phyloP scores from a whole-genome alignment of 768 basidiomycete genomes.

The Termitomyces sp. region DNA sequence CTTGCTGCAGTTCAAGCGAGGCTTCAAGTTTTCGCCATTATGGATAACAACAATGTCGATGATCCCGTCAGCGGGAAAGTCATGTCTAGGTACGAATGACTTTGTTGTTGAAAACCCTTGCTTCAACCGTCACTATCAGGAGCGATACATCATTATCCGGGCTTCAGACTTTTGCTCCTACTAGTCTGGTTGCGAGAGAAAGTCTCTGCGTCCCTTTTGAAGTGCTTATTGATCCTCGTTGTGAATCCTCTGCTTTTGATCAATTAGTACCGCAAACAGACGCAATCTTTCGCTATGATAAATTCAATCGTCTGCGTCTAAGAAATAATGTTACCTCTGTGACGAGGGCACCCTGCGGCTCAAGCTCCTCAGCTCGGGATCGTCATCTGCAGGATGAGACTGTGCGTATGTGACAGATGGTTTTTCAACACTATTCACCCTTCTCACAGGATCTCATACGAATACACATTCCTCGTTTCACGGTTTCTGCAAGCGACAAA shows the following conservation, averaged over 20 bases:
- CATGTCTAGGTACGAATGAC: slow-evolving; percentile 65
- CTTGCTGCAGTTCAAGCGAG: slow-evolving; percentile 80
- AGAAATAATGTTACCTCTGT: slow-evolving; percentile 62
- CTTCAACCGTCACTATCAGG: slow-evolving; percentile 31
- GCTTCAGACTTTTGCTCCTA: slow-evolving; percentile 85
- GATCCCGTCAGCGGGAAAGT: slow-evolving; percentile 84
- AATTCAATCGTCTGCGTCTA: slow-evolving; percentile 87
- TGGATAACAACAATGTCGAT: slow-evolving; percentile 72
- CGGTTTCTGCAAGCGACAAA: slow-evolving; percentile 75
- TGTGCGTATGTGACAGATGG: slow-evolving; percentile 28
- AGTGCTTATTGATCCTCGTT: slow-evolving; percentile 79
- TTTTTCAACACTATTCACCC: neutral
- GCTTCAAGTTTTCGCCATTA: slow-evolving; percentile 71
- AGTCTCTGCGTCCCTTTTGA: slow-evolving; percentile 79
- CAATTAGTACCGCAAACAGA: slow-evolving; percentile 87
- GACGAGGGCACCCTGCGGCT: slow-evolving; percentile 32
- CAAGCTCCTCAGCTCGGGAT: slow-evolving; percentile 22
- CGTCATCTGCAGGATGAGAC: slow-evolving; percentile 63
- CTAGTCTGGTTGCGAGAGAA: slow-evolving; percentile 29
- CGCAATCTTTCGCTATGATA: slow-evolving; percentile 84
- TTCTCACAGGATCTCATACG: slow-evolving; percentile 67
- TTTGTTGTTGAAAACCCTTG: neutral
- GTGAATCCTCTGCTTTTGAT: slow-evolving; percentile 80
- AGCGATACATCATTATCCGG: slow-evolving; percentile 76
- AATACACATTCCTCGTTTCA: slow-evolving; percentile 80